Percentiles rank a stretch among this genome's conserved stretches.
These are phyloP conservation scores for Globomyces pollinis-pini DNA, from an alignment of 192 early-diverging fungal species.

Conservation along the genomic window DNA sequence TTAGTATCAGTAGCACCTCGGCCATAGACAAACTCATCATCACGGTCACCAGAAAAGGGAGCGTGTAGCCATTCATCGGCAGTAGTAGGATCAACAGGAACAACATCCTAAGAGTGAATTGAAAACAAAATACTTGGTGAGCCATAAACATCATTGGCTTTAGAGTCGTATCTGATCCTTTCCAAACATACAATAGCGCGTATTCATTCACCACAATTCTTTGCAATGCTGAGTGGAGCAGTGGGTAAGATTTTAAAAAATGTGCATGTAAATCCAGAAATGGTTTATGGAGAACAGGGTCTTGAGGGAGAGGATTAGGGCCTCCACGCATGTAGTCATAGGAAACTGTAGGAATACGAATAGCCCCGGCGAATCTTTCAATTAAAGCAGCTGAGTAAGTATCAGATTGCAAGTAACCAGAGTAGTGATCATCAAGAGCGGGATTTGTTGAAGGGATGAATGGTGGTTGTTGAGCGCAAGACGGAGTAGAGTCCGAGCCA, in stretches of 20 bases:
- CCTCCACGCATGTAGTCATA: constrained; percentile 26
- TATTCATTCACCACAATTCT: constrained; percentile 25
- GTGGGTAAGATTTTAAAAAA: constrained; percentile 16
- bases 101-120: too few species aligned
- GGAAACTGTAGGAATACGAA: constrained; percentile 25
- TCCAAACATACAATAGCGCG: constrained; percentile 30
- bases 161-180: constrained; percentile 19
- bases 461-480: neutral
- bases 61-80: constrained; percentile 22
- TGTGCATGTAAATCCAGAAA: constrained; percentile 12
- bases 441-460: neutral
- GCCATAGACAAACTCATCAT: constrained; percentile 29
- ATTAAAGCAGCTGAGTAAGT: constrained; percentile 11
- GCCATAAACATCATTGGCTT: constrained; percentile 26
- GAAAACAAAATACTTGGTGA: too few species aligned
- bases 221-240: constrained; percentile 15
- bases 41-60: constrained; percentile 31
- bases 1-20: constrained; percentile 36
- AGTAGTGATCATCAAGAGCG: constrained; percentile 1
- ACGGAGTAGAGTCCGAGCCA: too few species aligned
- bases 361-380: constrained; percentile 18
- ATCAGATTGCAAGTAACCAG: neutral
- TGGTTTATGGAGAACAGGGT: neutral
- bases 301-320: constrained; percentile 1
- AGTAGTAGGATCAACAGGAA: constrained; percentile 30